A percentile compares a stretch with the other conserved stretches of the same genome.
phyloP scores from a whole-genome alignment of 768 basidiomycete genomes.

The Clitopilus hobsonii region DNA sequence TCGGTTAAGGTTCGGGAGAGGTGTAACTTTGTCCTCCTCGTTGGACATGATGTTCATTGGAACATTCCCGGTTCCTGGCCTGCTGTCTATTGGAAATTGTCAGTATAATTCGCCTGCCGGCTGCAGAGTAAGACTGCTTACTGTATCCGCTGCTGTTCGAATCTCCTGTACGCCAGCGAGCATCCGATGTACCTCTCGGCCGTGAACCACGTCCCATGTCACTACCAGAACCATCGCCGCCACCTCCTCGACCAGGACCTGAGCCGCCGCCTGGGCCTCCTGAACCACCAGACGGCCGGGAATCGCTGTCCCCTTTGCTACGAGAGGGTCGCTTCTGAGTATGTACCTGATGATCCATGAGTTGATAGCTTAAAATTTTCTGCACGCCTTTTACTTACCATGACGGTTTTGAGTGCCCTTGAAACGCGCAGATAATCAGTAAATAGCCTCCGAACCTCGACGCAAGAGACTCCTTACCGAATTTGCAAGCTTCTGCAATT shows the following conservation, averaged over 20 bases:
- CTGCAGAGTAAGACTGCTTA: slow-evolving; percentile 15
- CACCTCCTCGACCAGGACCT: slow-evolving; percentile 29
- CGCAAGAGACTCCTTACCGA: slow-evolving; percentile 47
- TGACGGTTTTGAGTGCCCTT: slow-evolving; percentile 78
- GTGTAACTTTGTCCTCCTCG: slow-evolving; percentile 18
- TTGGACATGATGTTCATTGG: background rate
- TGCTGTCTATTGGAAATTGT: background rate
- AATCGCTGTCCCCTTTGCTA: slow-evolving; percentile 42
- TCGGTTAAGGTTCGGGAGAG: slow-evolving; percentile 18
- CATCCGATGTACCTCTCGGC: slow-evolving; percentile 73
- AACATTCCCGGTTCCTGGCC: background rate
- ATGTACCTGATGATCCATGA: slow-evolving; percentile 49
- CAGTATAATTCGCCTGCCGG: background rate
- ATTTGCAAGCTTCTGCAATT: slow-evolving; percentile 88
- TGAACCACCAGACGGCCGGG: background rate
- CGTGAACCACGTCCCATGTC: slow-evolving; percentile 35
- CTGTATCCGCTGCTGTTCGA: slow-evolving; percentile 20
- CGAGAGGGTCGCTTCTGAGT: slow-evolving; percentile 72
- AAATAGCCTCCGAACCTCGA: slow-evolving; percentile 12
- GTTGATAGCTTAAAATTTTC: background rate
- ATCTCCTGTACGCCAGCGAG: slow-evolving; percentile 41
- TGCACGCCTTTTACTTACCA: slow-evolving; percentile 47
- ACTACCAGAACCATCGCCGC: slow-evolving; percentile 19
- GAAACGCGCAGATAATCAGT: slow-evolving; percentile 6
- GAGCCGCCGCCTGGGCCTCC: slow-evolving; percentile 22